A percentile compares a stretch with the other conserved stretches of the same genome.
phyloP scores from a whole-genome alignment of 164 flowering plant genomes.

The Chloranthus sessilifolius region DNA sequence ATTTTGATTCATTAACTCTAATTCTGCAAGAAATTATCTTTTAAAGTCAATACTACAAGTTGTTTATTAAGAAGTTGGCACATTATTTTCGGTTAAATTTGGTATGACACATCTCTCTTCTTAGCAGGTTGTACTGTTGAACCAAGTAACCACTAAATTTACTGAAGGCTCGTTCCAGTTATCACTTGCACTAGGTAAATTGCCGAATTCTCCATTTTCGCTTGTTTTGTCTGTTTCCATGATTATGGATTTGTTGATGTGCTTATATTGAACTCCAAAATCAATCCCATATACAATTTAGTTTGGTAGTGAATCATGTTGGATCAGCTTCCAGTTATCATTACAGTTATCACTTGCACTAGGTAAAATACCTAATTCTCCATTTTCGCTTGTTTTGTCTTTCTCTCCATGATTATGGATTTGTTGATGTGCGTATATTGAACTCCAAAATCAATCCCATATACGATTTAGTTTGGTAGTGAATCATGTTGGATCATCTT shows the following conservation, averaged over 20 bases:
- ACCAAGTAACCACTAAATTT: constrained; percentile 82
- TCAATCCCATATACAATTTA: no score
- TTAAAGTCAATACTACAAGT: neutral
- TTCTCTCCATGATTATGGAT: no score
- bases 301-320: no score
- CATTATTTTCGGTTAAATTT: neutral
- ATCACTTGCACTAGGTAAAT: constrained; percentile 81
- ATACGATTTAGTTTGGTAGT: no score
- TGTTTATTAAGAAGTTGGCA: neutral
- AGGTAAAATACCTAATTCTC: constrained; percentile 39
- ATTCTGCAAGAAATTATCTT: no score
- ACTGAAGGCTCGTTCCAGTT: constrained; percentile 78
- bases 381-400: neutral
- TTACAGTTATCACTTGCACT: constrained; percentile 83
- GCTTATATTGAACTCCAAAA: no score
- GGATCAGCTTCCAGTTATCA: no score
- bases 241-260: no score
- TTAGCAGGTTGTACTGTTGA: constrained; percentile 68
- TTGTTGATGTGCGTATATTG: no score
- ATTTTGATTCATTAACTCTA: no score
- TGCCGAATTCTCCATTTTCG: constrained; percentile 7
- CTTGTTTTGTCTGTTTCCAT: neutral
- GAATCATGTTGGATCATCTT: no score
- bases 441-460: no score
- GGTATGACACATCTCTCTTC: neutral